Evolutionary conservation across 148 eudicot species (phyloP).

Genomic region (Heliamphora exappendiculata): DNA sequence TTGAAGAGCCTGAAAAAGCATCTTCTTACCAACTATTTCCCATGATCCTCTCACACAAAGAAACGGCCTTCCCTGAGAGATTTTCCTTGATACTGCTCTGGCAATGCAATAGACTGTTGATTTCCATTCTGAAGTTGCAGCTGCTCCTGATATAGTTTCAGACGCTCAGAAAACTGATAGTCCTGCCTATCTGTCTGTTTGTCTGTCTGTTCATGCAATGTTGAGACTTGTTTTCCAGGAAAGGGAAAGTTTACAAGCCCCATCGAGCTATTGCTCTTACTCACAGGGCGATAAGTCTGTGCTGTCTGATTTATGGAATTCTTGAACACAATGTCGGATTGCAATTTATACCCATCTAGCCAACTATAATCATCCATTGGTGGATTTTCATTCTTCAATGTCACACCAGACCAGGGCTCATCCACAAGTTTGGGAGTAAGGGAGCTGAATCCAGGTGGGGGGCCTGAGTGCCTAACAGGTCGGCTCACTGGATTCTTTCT

Average conservation of each 20-base stretch:
- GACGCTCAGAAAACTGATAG: slow-evolving; percentile 37
- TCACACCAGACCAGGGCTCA: slow-evolving; percentile 23
- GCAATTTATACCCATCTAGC: slow-evolving; percentile 82
- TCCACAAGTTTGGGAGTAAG: slow-evolving; percentile 37
- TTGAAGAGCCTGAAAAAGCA: slow-evolving; percentile 6
- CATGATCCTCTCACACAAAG: slow-evolving; percentile 65
- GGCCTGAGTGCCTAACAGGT: slow-evolving; percentile 74
- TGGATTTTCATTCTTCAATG: slow-evolving; percentile 35
- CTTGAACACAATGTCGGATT: slow-evolving; percentile 40
- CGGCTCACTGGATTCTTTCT: slow-evolving; percentile 78
- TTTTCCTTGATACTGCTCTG: slow-evolving; percentile 70
- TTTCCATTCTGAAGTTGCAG: slow-evolving; percentile 38
- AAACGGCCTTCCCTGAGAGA: slow-evolving; percentile 69
- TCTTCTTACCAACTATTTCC: slow-evolving; percentile 27
- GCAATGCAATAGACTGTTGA: slow-evolving; percentile 42
- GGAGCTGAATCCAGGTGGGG: slow-evolving; percentile 87
- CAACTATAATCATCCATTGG: slow-evolving; percentile 82
- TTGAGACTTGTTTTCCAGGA: slow-evolving; percentile 81
- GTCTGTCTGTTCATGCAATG: slow-evolving; percentile 35
- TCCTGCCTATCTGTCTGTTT: slow-evolving; percentile 49
- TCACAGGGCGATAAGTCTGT: slow-evolving; percentile 26
- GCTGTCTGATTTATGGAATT: slow-evolving; percentile 33
- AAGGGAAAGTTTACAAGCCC: slow-evolving; percentile 71
- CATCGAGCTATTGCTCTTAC: slow-evolving; percentile 35
- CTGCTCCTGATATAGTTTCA: slow-evolving; percentile 41